These are phyloP conservation scores for Luffa acutangula DNA, from an alignment of 306 rosid genomes.

Conservation along the genomic window DNA sequence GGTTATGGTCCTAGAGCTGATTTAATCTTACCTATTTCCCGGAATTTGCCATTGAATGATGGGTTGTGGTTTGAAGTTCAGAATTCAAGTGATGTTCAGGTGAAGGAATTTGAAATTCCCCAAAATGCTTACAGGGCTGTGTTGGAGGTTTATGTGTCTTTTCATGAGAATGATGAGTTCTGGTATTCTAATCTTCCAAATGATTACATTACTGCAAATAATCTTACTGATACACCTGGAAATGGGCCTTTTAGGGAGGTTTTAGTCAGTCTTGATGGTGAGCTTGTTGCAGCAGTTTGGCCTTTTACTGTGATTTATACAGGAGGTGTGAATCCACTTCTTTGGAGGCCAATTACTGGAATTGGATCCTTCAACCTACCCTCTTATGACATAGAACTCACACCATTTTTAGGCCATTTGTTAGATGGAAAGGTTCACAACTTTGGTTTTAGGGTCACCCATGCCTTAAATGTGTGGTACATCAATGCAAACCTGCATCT, in stretches of 20 bases:
- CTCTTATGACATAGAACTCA: constrained; percentile 76
- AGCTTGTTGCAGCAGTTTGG: constrained; percentile 61
- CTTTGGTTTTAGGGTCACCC: constrained; percentile 62
- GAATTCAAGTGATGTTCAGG: constrained; percentile 31
- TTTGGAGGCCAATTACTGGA: constrained; percentile 89
- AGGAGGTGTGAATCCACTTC: constrained; percentile 79
- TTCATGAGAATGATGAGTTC: constrained; percentile 85
- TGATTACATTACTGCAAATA: constrained; percentile 53
- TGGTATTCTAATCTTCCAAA: constrained; percentile 65
- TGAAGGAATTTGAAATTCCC: constrained; percentile 53
- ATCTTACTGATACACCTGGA: constrained; percentile 40
- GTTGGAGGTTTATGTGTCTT: constrained; percentile 81
- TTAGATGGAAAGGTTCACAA: constrained; percentile 57
- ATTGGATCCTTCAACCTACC: constrained; percentile 85
- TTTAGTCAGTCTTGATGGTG: constrained; percentile 50
- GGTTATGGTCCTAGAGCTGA: constrained; percentile 47
- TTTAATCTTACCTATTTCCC: constrained; percentile 70
- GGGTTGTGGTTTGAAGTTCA: constrained; percentile 71
- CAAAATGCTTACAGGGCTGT: constrained; percentile 74
- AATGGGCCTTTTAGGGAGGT: constrained; percentile 93
- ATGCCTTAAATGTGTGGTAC: constrained; percentile 83
- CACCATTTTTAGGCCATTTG: constrained; percentile 56
- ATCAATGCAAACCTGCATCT: constrained; percentile 80
- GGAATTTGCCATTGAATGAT: constrained; percentile 48
- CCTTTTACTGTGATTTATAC: constrained; percentile 87